phyloP scores from a whole-genome alignment of 2,329 filamentous ascomycete species.

The Fusarium sororula region DNA sequence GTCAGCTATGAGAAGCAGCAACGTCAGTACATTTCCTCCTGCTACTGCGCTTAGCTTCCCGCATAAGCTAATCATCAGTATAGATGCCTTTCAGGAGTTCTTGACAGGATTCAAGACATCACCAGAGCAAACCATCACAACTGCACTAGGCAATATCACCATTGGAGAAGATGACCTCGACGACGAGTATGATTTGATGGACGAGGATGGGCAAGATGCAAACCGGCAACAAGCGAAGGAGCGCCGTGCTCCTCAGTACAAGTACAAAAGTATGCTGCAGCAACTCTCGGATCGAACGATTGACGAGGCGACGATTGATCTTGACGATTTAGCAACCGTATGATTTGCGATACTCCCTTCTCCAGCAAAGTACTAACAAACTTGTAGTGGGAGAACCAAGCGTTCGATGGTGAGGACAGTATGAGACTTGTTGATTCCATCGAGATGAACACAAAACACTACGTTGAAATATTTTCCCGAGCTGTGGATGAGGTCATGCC shows the following conservation, averaged over 20 bases:
- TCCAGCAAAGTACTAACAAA: slow-evolving; percentile 27
- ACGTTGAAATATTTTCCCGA: slow-evolving; percentile 88
- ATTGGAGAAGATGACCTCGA: slow-evolving; percentile 87
- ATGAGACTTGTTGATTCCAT: slow-evolving; percentile 83
- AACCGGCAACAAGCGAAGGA: slow-evolving; percentile 60
- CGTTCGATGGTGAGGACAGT: slow-evolving; percentile 63
- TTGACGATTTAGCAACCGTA: slow-evolving; percentile 86
- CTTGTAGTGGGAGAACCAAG: slow-evolving; percentile 76
- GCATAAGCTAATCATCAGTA: slow-evolving; percentile 41
- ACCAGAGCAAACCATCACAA: slow-evolving; percentile 74
- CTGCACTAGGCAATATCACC: slow-evolving; percentile 84
- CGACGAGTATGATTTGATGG: slow-evolving; percentile 94
- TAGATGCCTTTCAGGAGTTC: slow-evolving; percentile 88
- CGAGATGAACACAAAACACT: slow-evolving; percentile 91
- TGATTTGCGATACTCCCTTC: slow-evolving; percentile 40
- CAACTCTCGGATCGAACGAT: slow-evolving; percentile 82
- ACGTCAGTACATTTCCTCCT: slow-evolving; percentile 59
- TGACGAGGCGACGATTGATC: slow-evolving; percentile 83
- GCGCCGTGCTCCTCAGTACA: slow-evolving; percentile 71
- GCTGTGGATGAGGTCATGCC: slow-evolving; percentile 91
- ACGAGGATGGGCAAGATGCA: slow-evolving; percentile 74
- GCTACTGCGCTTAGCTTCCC: not conserved
- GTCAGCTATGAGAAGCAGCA: slow-evolving; percentile 92
- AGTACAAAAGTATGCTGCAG: slow-evolving; percentile 90
- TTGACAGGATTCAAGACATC: slow-evolving; percentile 86